A percentile compares a stretch with the other conserved stretches of the same genome.
Evolutionary conservation across 2,329 filamentous ascomycete genomes (phyloP).

Genomic region (Keithomyces neogunnii): DNA sequence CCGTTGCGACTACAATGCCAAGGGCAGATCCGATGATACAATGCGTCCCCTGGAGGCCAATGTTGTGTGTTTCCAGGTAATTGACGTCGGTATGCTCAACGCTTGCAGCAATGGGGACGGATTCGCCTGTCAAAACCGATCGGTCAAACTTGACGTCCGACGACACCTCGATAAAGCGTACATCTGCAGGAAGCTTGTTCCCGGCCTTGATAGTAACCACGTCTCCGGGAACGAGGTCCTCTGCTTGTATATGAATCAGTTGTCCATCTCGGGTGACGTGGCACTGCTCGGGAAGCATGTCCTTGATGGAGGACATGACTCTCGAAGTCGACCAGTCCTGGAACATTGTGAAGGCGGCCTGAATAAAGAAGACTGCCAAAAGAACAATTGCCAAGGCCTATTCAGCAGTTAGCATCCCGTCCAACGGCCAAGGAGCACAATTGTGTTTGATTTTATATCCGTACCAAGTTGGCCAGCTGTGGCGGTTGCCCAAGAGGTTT

Average conservation of each 20-base stretch:
- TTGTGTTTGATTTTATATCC: background rate
- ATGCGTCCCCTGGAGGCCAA: slow-evolving; percentile 73
- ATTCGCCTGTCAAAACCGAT: slow-evolving; percentile 63
- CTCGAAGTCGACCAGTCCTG: slow-evolving; percentile 69
- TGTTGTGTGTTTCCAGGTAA: slow-evolving; percentile 68
- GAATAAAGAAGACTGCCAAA: slow-evolving; percentile 58
- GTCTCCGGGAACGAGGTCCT: slow-evolving; percentile 64
- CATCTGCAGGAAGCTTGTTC: slow-evolving; percentile 65
- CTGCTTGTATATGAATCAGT: slow-evolving; percentile 38
- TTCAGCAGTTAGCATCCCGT: background rate
- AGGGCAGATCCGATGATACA: slow-evolving; percentile 60
- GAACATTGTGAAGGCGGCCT: slow-evolving; percentile 62
- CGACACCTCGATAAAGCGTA: slow-evolving; percentile 61
- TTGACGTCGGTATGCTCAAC: slow-evolving; percentile 62
- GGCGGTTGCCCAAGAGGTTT: slow-evolving; percentile 65
- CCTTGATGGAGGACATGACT: slow-evolving; percentile 73
- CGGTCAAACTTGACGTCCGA: slow-evolving; percentile 65
- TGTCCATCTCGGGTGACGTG: slow-evolving; percentile 53
- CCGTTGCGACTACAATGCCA: slow-evolving; percentile 63
- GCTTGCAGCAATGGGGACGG: slow-evolving; percentile 53
- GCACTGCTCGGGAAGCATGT: slow-evolving; percentile 69
- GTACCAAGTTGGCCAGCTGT: slow-evolving; percentile 51
- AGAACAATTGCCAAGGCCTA: slow-evolving; percentile 64
- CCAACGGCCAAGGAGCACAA: no score
- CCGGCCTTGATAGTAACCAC: slow-evolving; percentile 60